Base-by-base conservation (phyloP, 352 stramenopile species). In the Phytophthora fragariae region DNA sequence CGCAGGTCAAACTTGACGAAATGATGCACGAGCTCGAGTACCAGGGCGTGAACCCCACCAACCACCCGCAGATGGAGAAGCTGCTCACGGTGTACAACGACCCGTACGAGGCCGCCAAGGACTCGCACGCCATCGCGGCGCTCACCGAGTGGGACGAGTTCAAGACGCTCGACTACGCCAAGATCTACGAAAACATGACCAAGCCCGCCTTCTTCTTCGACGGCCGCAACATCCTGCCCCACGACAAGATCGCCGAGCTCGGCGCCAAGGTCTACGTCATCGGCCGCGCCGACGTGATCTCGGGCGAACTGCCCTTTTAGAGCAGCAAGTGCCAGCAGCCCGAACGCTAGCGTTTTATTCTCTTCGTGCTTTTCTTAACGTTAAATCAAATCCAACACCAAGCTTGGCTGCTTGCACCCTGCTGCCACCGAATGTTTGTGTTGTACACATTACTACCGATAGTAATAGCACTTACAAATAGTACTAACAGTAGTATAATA, bases 131-230 rank as follows among this genome's bases (percentile, higher is more conserved):
- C 27, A 89, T 99, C 55, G 92, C 92, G 17, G 90, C 98, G 37
- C 86, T 99, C 65, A 99, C 98, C 5, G 98, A 99, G 86, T 99
- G 98, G 98, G 97, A 99, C 74, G 91, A 98, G 85, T 99, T 99
- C 88, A 99, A 98, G 87, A 91, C 86, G 11, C 91, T 99, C 41
- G 97, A 99, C 83, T 99, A 98, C 84, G 76, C 97, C 57, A 85
- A 83, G 27, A 98, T 99, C 73, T 99, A 99, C 76, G 81, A 93
- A 10, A 73, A 67, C 52, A 99, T 99, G 98, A 82, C 90, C 57
- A 99, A 99, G 85, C 98, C 98, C 10, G 98, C 98, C 24, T 99
- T 99, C 86, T 83, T 99, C 61, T 99, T 99, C 75, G 98, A 99
- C 85, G 98, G 98, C 35, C 93, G 98, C 57, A 99, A 99, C 78